Evolutionary conservation across 148 eudicot species (phyloP), one percentile per base, ranked within the genome.

Genomic region (Amaranthus hypochondriacus): DNA sequence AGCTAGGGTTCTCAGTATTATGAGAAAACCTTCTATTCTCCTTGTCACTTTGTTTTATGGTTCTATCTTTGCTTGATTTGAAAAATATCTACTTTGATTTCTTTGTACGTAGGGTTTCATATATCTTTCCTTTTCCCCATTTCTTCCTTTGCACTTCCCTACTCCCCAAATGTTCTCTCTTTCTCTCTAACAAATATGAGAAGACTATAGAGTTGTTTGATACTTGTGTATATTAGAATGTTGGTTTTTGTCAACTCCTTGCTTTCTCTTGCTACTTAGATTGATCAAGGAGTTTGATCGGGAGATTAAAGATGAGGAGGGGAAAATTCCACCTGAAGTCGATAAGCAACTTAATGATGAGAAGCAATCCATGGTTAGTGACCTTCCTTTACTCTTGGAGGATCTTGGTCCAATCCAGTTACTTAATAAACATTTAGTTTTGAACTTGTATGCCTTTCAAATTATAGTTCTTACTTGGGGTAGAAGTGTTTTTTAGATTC

Each of bases 201-300:
- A 28, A 28, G 2, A 28, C 39, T 61, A 8, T 54, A 54, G 8
- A 10, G 14, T 4, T 1, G 3, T 4, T 18, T 57, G 61, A 58
- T 58, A 14, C 56, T 14, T 8, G 18, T 46, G 28, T 49, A 11
- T 48, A 9, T 21, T 28, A 57, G 43, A 68, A 53, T 50, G 28
- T 69, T 7, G 51, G 13, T 53, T 79, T 55, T 6, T 47, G 6
- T 66, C 42, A 5, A 57, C 53, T 66, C 48, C 63, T 55, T 4
- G 48, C 47, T 65, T 49, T 47, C 8, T 66, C 14, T 13, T 79
- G 2, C 47, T 62, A 5, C 71, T 69, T 68, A 93, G 98, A 83
- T 80, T 93, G 66, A 83, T 95, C 72, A 95, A 95, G 83, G 99
- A 95, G 82, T 95, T 95, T 87, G 99, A 95, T 83, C 97, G 94